These are phyloP conservation scores for Irpex rosettiformis DNA, from an alignment of 1,284 basidiomycete genomes.

Conservation along the genomic window DNA sequence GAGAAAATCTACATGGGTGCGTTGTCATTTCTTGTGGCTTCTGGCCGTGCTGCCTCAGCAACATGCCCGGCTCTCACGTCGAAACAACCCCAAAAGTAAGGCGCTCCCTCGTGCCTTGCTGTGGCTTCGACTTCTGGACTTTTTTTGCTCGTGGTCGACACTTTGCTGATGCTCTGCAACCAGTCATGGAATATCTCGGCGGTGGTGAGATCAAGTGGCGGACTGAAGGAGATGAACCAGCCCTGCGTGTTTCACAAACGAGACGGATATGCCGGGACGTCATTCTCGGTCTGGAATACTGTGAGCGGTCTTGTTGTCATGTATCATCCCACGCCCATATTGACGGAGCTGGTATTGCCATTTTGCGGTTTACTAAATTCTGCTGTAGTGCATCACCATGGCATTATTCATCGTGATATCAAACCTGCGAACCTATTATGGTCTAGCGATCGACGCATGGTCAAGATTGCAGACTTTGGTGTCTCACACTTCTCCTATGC, in stretches of 20 bases:
- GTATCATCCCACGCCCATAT: slow-evolving; percentile 7
- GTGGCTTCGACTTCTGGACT: not conserved
- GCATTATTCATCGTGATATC: slow-evolving; percentile 99
- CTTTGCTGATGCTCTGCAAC: slow-evolving; percentile 11
- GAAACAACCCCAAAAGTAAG: not conserved
- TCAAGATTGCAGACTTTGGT: slow-evolving; percentile 98
- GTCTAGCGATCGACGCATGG: slow-evolving; percentile 75
- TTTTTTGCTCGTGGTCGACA: not conserved
- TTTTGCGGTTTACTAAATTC: not conserved
- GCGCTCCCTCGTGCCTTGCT: not conserved
- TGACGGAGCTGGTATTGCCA: not conserved
- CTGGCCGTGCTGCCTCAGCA: slow-evolving; percentile 17
- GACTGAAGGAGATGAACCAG: slow-evolving; percentile 58
- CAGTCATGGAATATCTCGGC: slow-evolving; percentile 94
- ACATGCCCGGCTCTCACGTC: slow-evolving; percentile 16
- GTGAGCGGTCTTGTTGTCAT: slow-evolving; percentile 45
- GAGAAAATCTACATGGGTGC: slow-evolving; percentile 93
- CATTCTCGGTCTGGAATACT: slow-evolving; percentile 89
- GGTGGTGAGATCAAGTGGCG: slow-evolving; percentile 96
- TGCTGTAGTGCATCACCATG: slow-evolving; percentile 84
- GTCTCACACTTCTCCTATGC: slow-evolving; percentile 94
- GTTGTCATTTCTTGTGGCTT: slow-evolving; percentile 28
- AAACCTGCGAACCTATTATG: slow-evolving; percentile 97
- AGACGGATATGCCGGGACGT: slow-evolving; percentile 89
- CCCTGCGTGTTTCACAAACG: slow-evolving; percentile 80